phyloP scores from a whole-genome alignment of 1,139 yeast species.

The Pichia inconspicua region DNA sequence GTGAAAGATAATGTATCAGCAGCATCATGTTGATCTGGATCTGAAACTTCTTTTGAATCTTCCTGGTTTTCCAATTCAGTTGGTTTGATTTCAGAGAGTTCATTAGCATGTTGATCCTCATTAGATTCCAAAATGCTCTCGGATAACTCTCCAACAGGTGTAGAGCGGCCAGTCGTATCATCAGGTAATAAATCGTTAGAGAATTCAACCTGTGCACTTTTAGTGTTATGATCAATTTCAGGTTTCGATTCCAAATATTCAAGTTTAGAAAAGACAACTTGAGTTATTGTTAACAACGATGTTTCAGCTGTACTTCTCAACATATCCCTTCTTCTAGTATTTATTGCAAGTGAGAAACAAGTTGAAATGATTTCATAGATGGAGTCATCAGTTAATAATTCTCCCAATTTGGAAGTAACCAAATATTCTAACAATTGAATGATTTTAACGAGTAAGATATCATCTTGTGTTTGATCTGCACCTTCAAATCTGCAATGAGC shows the following conservation, averaged over 20 bases:
- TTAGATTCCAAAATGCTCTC: slow-evolving; percentile 1
- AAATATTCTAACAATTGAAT: slow-evolving; percentile 66
- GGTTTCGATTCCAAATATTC: slow-evolving; percentile 38
- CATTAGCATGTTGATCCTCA: background rate
- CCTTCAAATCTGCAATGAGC: slow-evolving; percentile 96
- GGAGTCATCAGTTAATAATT: slow-evolving; percentile 66
- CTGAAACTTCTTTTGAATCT: background rate
- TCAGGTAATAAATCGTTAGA: slow-evolving; percentile 23
- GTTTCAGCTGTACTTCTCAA: slow-evolving; percentile 85
- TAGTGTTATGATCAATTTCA: slow-evolving; percentile 26
- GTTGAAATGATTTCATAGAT: slow-evolving; percentile 88
- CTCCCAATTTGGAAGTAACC: slow-evolving; percentile 57
- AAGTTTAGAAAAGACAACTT: slow-evolving; percentile 58
- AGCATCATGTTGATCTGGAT: background rate
- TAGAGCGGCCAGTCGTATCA: slow-evolving; percentile 28
- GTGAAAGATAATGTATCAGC: slow-evolving; percentile 3
- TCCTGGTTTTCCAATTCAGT: background rate
- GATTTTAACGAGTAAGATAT: slow-evolving; percentile 80
- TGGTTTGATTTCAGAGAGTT: background rate
- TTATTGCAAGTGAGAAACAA: slow-evolving; percentile 86
- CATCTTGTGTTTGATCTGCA: slow-evolving; percentile 88
- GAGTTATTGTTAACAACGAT: slow-evolving; percentile 66
- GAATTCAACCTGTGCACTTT: slow-evolving; percentile 23
- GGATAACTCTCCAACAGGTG: slow-evolving; percentile 6
- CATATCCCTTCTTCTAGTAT: slow-evolving; percentile 85